Evolutionary conservation across 352 stramenopile genomes (phyloP).

Genomic region (Phytophthora pseudosyringae): DNA sequence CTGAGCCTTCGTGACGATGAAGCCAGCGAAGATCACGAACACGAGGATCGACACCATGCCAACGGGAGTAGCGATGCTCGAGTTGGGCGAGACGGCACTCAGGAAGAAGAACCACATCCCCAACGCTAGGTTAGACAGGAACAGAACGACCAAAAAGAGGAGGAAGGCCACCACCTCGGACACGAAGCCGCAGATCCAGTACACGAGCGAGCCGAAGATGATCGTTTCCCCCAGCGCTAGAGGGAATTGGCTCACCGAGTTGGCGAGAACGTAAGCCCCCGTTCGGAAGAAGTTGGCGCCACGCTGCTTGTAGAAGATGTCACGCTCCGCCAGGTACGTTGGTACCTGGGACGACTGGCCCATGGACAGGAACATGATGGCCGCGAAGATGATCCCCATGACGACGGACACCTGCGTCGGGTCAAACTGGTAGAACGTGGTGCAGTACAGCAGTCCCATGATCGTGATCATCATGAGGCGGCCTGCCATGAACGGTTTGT

Average conservation of each 20-base stretch:
- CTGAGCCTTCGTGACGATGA: constrained; percentile 34
- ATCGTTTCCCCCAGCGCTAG: constrained; percentile 61
- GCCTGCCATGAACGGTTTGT: constrained; percentile 46
- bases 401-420: too few species aligned
- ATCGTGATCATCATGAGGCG: constrained; percentile 46
- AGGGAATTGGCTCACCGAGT: constrained; percentile 39
- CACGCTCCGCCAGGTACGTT: too few species aligned
- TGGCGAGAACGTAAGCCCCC: constrained; percentile 69
- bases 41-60: constrained; percentile 49
- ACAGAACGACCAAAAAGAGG: constrained; percentile 46
- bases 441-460: constrained; percentile 48
- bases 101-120: constrained; percentile 16
- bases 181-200: constrained; percentile 82
- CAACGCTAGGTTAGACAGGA: constrained; percentile 45
- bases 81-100: constrained; percentile 30
- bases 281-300: constrained; percentile 75
- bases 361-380: too few species aligned
- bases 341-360: too few species aligned
- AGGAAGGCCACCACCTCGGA: constrained; percentile 34
- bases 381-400: too few species aligned
- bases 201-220: constrained; percentile 82
- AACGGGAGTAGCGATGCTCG: constrained; percentile 44
- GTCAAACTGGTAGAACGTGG: too few species aligned
- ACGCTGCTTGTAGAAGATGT: too few species aligned
- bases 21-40: constrained; percentile 52